These are phyloP conservation scores for Psophocarpus tetragonolobus DNA, from an alignment of 306 rosid species.

Conservation along the genomic window DNA sequence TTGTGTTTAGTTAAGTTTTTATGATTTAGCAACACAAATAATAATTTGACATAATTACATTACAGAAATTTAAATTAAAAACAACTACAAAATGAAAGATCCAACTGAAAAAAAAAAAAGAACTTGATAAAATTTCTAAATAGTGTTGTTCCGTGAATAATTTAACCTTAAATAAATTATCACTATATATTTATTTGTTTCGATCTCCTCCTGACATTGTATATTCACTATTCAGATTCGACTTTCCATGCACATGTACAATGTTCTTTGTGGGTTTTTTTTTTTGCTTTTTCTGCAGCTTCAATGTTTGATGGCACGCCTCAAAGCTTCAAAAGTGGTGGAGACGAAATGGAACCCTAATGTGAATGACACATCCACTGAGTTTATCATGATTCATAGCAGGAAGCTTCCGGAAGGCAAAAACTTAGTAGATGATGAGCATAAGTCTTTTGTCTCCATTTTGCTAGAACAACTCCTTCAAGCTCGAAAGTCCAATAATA, in stretches of 20 bases:
- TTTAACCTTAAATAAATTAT: too few species aligned
- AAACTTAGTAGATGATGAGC: background rate
- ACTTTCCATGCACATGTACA: background rate
- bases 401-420: slow-evolving; percentile 26
- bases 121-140: too few species aligned
- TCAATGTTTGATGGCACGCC: slow-evolving; percentile 23
- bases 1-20: too few species aligned
- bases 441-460: slow-evolving; percentile 20
- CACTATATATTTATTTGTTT: background rate
- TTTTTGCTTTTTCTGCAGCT: slow-evolving; percentile 36
- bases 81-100: too few species aligned
- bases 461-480: slow-evolving; percentile 45
- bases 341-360: slow-evolving; percentile 39
- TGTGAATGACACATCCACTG: slow-evolving; percentile 27
- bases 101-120: too few species aligned
- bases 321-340: slow-evolving; percentile 32
- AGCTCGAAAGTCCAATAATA: slow-evolving; percentile 33
- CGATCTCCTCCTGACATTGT: background rate
- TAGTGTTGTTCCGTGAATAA: too few species aligned
- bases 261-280: background rate
- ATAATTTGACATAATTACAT: too few species aligned
- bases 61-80: too few species aligned
- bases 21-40: too few species aligned
- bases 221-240: background rate
- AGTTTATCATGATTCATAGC: slow-evolving; percentile 15